Percentiles rank a stretch among this genome's conserved stretches.
Evolutionary conservation across 352 stramenopile genomes (phyloP).

Genomic region (Ochromonadaceae sp.): DNA sequence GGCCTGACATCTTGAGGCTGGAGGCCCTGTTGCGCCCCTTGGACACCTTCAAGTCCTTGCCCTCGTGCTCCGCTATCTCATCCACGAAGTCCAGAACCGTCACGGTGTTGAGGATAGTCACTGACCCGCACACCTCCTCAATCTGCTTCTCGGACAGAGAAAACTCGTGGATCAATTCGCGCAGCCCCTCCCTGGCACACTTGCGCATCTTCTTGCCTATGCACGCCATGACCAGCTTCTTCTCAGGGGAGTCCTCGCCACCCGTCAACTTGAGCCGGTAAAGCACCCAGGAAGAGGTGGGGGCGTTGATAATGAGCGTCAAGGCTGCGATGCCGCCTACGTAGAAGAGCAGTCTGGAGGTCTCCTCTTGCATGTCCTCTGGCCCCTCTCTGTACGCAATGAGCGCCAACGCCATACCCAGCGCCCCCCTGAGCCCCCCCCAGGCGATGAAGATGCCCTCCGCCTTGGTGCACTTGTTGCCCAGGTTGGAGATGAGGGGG

Average conservation of each 20-base stretch:
- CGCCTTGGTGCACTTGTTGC: neutral
- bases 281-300: slow-evolving; percentile 25
- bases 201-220: slow-evolving; percentile 8
- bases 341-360: slow-evolving; percentile 14
- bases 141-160: too few relatives aligned
- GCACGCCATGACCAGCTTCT: slow-evolving; percentile 1
- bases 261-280: slow-evolving; percentile 18
- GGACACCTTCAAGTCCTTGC: too few relatives aligned
- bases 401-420: slow-evolving; percentile 21
- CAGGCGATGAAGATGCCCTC: slow-evolving; percentile 20
- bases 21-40: too few relatives aligned
- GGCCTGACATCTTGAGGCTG: too few relatives aligned
- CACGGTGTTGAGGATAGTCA: too few relatives aligned
- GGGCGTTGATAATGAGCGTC: slow-evolving; percentile 37
- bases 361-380: neutral
- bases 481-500: slow-evolving; percentile 2
- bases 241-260: neutral
- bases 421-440: slow-evolving; percentile 18
- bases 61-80: too few relatives aligned
- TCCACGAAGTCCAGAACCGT: too few relatives aligned
- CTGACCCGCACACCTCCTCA: too few relatives aligned
- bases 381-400: slow-evolving; percentile 8
- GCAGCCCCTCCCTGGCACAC: too few relatives aligned
- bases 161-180: too few relatives aligned
- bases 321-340: slow-evolving; percentile 36